Evolutionary conservation across 805 yeast genomes (phyloP).

Genomic region (Yarrowia yakushimensis): DNA sequence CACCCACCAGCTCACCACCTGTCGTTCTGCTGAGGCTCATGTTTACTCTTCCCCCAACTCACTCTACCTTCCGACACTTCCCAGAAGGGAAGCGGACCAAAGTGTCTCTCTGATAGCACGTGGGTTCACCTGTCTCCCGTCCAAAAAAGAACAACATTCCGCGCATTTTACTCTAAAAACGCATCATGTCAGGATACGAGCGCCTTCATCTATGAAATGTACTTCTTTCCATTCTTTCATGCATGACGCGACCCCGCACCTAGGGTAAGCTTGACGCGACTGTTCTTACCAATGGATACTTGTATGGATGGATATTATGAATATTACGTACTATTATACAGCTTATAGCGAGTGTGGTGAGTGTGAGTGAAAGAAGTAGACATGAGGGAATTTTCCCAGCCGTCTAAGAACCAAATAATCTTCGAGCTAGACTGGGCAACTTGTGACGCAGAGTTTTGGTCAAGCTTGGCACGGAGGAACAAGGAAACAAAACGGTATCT

Average conservation of each 20-base stretch:
- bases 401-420: background rate
- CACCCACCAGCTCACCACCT: too few relatives aligned
- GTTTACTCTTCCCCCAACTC: background rate
- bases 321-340: too few relatives aligned
- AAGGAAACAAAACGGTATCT: background rate
- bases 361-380: background rate
- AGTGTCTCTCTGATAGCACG: conserved; percentile 5
- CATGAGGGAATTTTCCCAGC: background rate
- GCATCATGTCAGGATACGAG: background rate
- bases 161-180: too few relatives aligned
- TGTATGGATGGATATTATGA: too few relatives aligned
- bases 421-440: background rate
- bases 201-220: background rate
- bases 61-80: background rate
- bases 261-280: too few relatives aligned
- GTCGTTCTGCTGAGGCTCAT: too few relatives aligned
- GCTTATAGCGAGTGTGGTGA: background rate
- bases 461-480: background rate
- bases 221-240: too few relatives aligned
- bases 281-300: too few relatives aligned
- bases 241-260: too few relatives aligned
- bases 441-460: background rate
- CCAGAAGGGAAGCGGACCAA: background rate
- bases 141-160: background rate
- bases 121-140: background rate